Conservation (phyloP, 768 basidiomycete genomes). For the Calvatia gigantea region DNA sequence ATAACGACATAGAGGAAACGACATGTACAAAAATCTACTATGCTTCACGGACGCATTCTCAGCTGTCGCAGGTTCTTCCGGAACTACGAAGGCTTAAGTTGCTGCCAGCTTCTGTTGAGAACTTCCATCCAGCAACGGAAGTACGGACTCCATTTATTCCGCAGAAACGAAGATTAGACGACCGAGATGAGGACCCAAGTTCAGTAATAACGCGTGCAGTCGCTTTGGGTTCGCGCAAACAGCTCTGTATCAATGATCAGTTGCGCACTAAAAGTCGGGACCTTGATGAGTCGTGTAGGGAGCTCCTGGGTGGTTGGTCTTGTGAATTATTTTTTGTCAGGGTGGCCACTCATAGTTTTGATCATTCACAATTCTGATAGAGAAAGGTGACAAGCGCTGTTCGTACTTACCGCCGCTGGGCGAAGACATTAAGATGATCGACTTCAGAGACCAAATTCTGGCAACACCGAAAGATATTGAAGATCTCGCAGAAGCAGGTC, state of each 20-base stretch:
- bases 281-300: conserved; percentile 86
- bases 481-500: conserved; percentile 76
- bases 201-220: conserved; percentile 51
- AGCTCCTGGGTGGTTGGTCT: conserved; percentile 63
- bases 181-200: conserved; percentile 24
- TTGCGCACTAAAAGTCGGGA: conserved; percentile 61
- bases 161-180: conserved; percentile 20
- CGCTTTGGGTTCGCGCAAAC: conserved; percentile 86
- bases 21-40: conserved; percentile 86
- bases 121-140: conserved; percentile 19
- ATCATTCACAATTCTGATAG: conserved; percentile 26
- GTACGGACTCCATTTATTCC: conserved; percentile 14
- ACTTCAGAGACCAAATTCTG: conserved; percentile 84
- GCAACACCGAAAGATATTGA: conserved; percentile 93
- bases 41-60: conserved; percentile 94
- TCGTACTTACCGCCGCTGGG: conserved; percentile 67
- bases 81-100: conserved; percentile 78
- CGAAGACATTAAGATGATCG: conserved; percentile 69
- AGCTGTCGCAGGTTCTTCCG: conserved; percentile 85
- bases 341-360: not conserved
- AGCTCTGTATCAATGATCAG: conserved; percentile 88
- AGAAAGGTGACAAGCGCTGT: conserved; percentile 68
- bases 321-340: not conserved
- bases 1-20: conserved; percentile 39
- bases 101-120: conserved; percentile 22